These are phyloP conservation scores for Peronospora destructor DNA, from an alignment of 352 stramenopile genomes.

Conservation along the genomic window DNA sequence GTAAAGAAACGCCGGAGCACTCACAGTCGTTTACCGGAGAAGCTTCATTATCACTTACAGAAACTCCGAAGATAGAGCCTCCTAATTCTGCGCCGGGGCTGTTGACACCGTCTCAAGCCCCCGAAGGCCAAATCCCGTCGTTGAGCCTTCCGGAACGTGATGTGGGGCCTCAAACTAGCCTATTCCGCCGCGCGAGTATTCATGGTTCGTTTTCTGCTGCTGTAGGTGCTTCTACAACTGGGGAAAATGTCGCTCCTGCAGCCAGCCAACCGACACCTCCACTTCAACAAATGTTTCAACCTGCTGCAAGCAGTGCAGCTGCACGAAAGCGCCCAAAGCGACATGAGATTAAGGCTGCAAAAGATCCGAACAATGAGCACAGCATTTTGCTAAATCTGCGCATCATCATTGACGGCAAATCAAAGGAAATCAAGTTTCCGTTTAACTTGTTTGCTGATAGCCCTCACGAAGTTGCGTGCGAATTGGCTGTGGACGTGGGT, in stretches of 20 bases:
- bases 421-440: slow-evolving; percentile 94
- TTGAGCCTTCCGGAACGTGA: slow-evolving; percentile 32
- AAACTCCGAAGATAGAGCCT: slow-evolving; percentile 11
- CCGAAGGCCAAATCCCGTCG: slow-evolving; percentile 18
- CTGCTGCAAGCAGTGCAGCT: slow-evolving; percentile 4
- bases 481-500: slow-evolving; percentile 91
- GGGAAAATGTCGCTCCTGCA: slow-evolving; percentile 9
- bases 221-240: slow-evolving; percentile 11
- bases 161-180: slow-evolving; percentile 19
- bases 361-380: slow-evolving; percentile 75
- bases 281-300: slow-evolving; percentile 3
- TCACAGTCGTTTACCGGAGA: slow-evolving; percentile 27
- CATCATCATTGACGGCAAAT: slow-evolving; percentile 87
- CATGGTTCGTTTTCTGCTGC: slow-evolving; percentile 16
- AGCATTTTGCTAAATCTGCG: slow-evolving; percentile 86
- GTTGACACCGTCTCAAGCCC: slow-evolving; percentile 26
- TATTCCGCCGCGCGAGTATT: slow-evolving; percentile 31
- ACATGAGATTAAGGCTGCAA: slow-evolving; percentile 79
- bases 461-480: slow-evolving; percentile 90
- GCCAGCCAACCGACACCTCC: slow-evolving; percentile 9
- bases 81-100: slow-evolving; percentile 29
- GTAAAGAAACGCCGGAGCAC: slow-evolving; percentile 19
- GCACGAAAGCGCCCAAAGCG: slow-evolving; percentile 55
- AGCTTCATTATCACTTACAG: neutral
- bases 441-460: slow-evolving; percentile 94